phyloP scores from a whole-genome alignment of 2,329 filamentous ascomycete genomes.

The Setomelanomma holmii region DNA sequence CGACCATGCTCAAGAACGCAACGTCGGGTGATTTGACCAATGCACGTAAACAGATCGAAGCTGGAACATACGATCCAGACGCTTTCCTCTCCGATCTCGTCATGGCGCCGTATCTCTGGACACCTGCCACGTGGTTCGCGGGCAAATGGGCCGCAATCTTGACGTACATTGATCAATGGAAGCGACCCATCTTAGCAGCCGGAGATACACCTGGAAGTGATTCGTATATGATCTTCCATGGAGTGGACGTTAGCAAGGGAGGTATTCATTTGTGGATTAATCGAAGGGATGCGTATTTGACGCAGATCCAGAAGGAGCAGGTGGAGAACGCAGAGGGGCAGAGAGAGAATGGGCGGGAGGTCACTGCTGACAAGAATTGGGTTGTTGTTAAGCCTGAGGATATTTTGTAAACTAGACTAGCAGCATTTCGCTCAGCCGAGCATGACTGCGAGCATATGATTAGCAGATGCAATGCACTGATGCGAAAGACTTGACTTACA shows the following conservation, averaged over 20 bases:
- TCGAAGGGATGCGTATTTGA: conserved; percentile 25
- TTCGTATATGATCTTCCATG: conserved; percentile 42
- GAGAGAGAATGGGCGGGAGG: conserved; percentile 33
- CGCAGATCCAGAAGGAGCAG: conserved; percentile 31
- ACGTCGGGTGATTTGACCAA: conserved; percentile 36
- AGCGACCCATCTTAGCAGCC: conserved; percentile 35
- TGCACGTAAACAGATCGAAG: conserved; percentile 34
- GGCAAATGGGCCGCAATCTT: conserved; percentile 42
- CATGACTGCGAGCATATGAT: neutral
- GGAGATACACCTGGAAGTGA: conserved; percentile 41
- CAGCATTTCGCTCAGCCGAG: neutral
- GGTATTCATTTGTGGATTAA: conserved; percentile 42
- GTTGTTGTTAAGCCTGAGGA: conserved; percentile 37
- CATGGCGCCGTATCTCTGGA: conserved; percentile 37
- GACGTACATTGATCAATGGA: conserved; percentile 41
- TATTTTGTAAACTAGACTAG: too few species aligned
- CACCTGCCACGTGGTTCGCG: conserved; percentile 40
- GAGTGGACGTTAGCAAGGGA: conserved; percentile 35
- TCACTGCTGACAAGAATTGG: conserved; percentile 42
- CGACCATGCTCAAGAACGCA: conserved; percentile 35
- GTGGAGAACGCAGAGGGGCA: conserved; percentile 30
- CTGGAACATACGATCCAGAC: conserved; percentile 31
- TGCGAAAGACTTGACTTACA: conserved; percentile 54
- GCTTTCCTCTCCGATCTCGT: conserved; percentile 32
- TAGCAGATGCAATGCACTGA: neutral